Evolutionary conservation across 257 asterid genomes (phyloP).

Genomic region (Solanum bukasovii): DNA sequence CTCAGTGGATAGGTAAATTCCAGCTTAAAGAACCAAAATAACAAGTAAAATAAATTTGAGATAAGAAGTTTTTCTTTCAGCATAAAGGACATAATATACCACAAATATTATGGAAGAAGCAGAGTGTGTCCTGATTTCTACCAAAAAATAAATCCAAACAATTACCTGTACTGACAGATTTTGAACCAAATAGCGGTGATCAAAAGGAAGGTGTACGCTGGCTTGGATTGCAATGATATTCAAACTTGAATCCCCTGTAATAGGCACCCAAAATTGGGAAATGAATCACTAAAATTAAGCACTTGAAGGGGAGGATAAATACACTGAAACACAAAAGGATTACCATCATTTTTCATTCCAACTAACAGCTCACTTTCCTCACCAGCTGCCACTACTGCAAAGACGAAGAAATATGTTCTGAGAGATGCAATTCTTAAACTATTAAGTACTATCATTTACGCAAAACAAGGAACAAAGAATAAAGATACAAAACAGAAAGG

Average conservation of each 20-base stretch:
- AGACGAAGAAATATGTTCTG: constrained; percentile 9
- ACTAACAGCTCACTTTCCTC: constrained; percentile 85
- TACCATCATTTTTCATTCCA: constrained; percentile 91
- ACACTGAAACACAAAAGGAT: neutral
- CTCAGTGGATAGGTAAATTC: neutral
- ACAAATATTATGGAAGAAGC: neutral
- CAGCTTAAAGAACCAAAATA: neutral
- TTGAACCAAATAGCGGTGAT: constrained; percentile 72
- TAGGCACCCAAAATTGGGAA: neutral
- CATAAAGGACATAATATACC: neutral
- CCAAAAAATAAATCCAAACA: neutral
- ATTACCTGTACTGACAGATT: constrained; percentile 82
- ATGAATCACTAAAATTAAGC: neutral
- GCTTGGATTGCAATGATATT: constrained; percentile 80
- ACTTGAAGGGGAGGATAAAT: neutral
- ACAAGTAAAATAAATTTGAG: neutral
- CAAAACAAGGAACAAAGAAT: neutral
- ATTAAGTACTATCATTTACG: neutral
- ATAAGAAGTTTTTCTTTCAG: neutral
- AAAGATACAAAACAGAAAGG: neutral
- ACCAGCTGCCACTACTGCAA: constrained; percentile 64
- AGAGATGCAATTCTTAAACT: neutral
- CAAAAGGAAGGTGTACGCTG: constrained; percentile 73
- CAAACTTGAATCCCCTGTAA: constrained; percentile 58
- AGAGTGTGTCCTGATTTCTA: neutral